Evolutionary conservation across 805 yeast species (phyloP), one percentile per base, ranked within the genome.

Genomic region (Lipomyces japonicus): DNA sequence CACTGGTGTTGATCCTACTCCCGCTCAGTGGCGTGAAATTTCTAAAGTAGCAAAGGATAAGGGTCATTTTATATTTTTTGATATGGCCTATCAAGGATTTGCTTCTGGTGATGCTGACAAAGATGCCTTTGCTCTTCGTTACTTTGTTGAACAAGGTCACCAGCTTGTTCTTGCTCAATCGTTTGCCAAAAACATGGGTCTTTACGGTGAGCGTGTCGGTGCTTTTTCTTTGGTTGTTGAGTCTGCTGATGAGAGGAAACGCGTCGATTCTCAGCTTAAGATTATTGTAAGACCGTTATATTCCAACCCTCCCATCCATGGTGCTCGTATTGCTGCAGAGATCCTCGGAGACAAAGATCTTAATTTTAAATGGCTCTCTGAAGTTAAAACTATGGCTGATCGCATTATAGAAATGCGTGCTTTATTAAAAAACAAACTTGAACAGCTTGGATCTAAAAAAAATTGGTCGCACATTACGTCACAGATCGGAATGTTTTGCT

Each of bases 401-500:
- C 80, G 97, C 65, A 80, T 91, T 67, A 80, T 79, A 63, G 69
- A 74, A 25, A 87, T 89, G 76, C 79, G 97, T 67, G 64, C 71
- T 48, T 69, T 76, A 53, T 75, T 91, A 65, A 79, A 78, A 68
- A 75, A 78, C 47, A 74, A 78, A 55, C 76, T 88, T 62, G 81
- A 74, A 72, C 65, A 48, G 56, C 74, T 70, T 53, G 80, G 74
- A 65, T 72, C 80, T 65, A 75, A 71, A 65, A 76, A 83, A 60
- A 75, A 80, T 67, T 91, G 97, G 97, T 84, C 83, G 47, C 95
- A 86, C 65, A 76, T 91, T 62, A 73, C 85, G 49, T 77, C 82
- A 65, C 97, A 91, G 70, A 84, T 91, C 67, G 98, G 98, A 62
- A 91, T 91, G 97, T 91, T 91, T 71, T 86, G 91, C 63, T 91